Conservation (phyloP, 371 early-diverging fungal genomes). For the Mucor piriformis region DNA sequence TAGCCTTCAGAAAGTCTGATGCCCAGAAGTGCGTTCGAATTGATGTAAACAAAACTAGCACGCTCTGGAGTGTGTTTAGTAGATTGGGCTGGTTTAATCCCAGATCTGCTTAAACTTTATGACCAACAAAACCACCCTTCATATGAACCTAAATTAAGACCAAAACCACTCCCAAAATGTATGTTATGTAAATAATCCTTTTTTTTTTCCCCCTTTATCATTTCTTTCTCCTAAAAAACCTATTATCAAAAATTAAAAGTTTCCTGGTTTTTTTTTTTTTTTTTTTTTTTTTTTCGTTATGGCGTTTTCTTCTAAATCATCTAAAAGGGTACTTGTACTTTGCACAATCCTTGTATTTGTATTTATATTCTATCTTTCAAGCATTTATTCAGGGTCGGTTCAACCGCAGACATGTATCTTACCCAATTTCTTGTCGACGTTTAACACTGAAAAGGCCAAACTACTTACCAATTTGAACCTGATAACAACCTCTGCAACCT, state of each 20-base stretch:
- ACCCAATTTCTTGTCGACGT: background rate
- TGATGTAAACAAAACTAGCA: slow-evolving; percentile 52
- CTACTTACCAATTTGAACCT: slow-evolving; percentile 11
- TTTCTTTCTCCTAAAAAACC: background rate
- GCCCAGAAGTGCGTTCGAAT: slow-evolving; percentile 54
- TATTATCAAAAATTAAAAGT: too few species aligned
- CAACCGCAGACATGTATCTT: background rate
- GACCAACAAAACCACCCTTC: too few species aligned
- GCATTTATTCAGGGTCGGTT: background rate
- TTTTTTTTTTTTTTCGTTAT: background rate
- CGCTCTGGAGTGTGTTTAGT: slow-evolving; percentile 48
- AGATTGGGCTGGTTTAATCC: slow-evolving; percentile 47
- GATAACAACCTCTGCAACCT: slow-evolving; percentile 7
- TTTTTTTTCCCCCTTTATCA: background rate
- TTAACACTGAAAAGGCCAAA: background rate
- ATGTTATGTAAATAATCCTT: background rate
- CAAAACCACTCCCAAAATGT: background rate
- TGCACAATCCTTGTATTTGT: slow-evolving; percentile 1
- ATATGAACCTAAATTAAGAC: too few species aligned
- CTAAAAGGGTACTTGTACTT: slow-evolving; percentile 7
- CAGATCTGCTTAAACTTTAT: slow-evolving; percentile 4
- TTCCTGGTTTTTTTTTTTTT: background rate
- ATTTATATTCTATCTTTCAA: slow-evolving; percentile 6
- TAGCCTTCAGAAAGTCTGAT: slow-evolving; percentile 50
- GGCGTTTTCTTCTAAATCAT: background rate